Percentiles rank a stretch among this genome's conserved stretches.
These are phyloP conservation scores for Globisporangium orthogonon DNA, from an alignment of 352 stramenopile genomes.

Conservation along the genomic window DNA sequence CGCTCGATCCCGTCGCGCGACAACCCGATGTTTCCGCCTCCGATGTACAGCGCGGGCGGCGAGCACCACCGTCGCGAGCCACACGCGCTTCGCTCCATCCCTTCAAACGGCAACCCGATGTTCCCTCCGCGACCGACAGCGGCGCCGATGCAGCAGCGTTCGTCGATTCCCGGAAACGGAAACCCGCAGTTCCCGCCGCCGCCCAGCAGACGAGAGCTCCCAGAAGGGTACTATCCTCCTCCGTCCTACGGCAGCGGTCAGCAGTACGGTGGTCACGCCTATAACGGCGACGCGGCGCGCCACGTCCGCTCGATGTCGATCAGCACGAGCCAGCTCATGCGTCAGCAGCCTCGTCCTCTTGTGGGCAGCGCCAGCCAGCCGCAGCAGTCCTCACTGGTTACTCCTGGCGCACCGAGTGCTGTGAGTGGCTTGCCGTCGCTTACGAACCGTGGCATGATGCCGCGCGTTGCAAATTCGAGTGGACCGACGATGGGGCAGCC, in stretches of 20 bases:
- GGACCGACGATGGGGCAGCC: slow-evolving; percentile 63
- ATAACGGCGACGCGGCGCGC: slow-evolving; percentile 21
- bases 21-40: slow-evolving; percentile 53
- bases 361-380: slow-evolving; percentile 11
- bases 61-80: background rate
- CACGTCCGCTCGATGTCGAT: slow-evolving; percentile 58
- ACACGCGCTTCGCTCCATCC: slow-evolving; percentile 49
- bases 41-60: slow-evolving; percentile 25
- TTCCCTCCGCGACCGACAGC: slow-evolving; percentile 51
- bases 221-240: slow-evolving; percentile 25
- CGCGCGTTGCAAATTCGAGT: slow-evolving; percentile 8
- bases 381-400: slow-evolving; percentile 9
- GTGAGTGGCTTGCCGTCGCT: slow-evolving; percentile 46
- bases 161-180: slow-evolving; percentile 42
- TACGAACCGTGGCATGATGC: slow-evolving; percentile 38
- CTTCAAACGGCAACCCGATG: slow-evolving; percentile 53
- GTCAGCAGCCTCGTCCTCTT: slow-evolving; percentile 14
- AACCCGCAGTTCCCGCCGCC: slow-evolving; percentile 58
- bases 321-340: slow-evolving; percentile 41
- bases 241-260: slow-evolving; percentile 13
- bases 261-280: slow-evolving; percentile 10
- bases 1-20: slow-evolving; percentile 52
- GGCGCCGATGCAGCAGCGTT: slow-evolving; percentile 19
- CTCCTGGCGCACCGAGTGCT: slow-evolving; percentile 14
- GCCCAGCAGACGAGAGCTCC: slow-evolving; percentile 25